Base-by-base conservation (phyloP, 352 stramenopile genomes). In the Globisporangium barbulae region DNA sequence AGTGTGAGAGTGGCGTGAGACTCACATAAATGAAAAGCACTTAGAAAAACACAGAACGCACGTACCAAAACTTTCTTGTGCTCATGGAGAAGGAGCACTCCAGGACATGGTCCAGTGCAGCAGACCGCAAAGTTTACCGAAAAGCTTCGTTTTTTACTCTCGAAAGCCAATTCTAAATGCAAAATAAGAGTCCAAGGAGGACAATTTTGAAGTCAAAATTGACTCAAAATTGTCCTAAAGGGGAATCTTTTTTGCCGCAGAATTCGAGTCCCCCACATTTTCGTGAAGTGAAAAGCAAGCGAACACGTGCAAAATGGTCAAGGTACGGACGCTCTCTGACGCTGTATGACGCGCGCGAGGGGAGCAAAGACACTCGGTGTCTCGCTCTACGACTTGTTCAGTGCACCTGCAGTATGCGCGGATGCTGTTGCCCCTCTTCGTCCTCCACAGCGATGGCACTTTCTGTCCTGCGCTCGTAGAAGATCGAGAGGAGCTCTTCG, bases 291-390 rank as follows among this genome's bases (percentile, higher is more conserved):
- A 50, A n/a, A 47, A 53, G 17, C 53, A 33, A 41, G 35, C 35
- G 17, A 41, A 41, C 35, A 12, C 35, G 52, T 42, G 49, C 63
- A 77, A 65, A 30, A 89, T 79, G 74, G 81, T 79, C 59, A 92
- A 92, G 83, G 83, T 92, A 61, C 50, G 63, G 61, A n/a, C 31
- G 22, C 33, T 28, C 31, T 50, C 44, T 33, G 2, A 17, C 59
- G 35, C 15, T 64, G 7, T 60, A 25, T 52, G 7, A 54, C 4
- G 45, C 13, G 42, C 21, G 39, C 10, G 13, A 54, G 12, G 17
- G 7, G 10, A 44, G 39, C 39, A 8, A 12, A 5, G 17, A 2
- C 10, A 19, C 9, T 56, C 31, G 2, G 17, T 48, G 25, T 17
- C 8, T 21, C 1, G 25, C 3, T 53, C 7, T 52, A 21, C 17